Evolutionary conservation across 805 yeast genomes (phyloP).

Genomic region (Zygotorulaspora sp.): DNA sequence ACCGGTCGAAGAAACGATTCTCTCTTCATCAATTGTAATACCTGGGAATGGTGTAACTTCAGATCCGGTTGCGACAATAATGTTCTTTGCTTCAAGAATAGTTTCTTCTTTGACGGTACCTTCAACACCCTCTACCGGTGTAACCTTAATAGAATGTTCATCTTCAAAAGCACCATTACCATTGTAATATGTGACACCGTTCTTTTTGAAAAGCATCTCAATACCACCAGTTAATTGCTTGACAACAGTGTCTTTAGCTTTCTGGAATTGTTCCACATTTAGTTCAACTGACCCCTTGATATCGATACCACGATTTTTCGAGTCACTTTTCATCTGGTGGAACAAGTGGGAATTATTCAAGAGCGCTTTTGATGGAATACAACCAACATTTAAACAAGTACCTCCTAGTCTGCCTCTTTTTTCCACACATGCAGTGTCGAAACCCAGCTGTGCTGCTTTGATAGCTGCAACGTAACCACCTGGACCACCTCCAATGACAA

Average conservation of each 20-base stretch:
- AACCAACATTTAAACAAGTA: slow-evolving; percentile 97
- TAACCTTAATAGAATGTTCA: slow-evolving; percentile 72
- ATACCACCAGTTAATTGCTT: slow-evolving; percentile 88
- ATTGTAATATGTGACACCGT: slow-evolving; percentile 90
- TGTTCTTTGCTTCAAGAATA: slow-evolving; percentile 71
- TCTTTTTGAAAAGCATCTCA: slow-evolving; percentile 91
- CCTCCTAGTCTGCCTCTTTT: slow-evolving; percentile 97
- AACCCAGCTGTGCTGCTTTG: slow-evolving; percentile 95
- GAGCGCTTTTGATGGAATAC: slow-evolving; percentile 96
- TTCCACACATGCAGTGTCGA: slow-evolving; percentile 93
- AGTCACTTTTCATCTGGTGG: slow-evolving; percentile 83
- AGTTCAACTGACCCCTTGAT: slow-evolving; percentile 63
- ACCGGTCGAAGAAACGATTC: slow-evolving; percentile 96
- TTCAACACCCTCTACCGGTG: slow-evolving; percentile 81
- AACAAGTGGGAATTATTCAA: slow-evolving; percentile 90
- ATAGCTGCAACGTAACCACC: slow-evolving; percentile 99
- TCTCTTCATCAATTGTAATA: slow-evolving; percentile 90
- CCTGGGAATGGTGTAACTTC: slow-evolving; percentile 99
- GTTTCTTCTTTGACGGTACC: slow-evolving; percentile 59
- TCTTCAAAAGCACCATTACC: slow-evolving; percentile 86
- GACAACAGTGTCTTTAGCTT: slow-evolving; percentile 89
- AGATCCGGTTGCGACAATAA: slow-evolving; percentile 97
- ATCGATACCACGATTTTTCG: slow-evolving; percentile 85
- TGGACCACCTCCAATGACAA: slow-evolving; percentile 98
- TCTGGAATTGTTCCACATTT: slow-evolving; percentile 76